Percentiles rank a stretch among this genome's conserved stretches.
These are phyloP conservation scores for Auriscalpium microsporum DNA, from an alignment of 768 basidiomycete genomes.

Conservation along the genomic window DNA sequence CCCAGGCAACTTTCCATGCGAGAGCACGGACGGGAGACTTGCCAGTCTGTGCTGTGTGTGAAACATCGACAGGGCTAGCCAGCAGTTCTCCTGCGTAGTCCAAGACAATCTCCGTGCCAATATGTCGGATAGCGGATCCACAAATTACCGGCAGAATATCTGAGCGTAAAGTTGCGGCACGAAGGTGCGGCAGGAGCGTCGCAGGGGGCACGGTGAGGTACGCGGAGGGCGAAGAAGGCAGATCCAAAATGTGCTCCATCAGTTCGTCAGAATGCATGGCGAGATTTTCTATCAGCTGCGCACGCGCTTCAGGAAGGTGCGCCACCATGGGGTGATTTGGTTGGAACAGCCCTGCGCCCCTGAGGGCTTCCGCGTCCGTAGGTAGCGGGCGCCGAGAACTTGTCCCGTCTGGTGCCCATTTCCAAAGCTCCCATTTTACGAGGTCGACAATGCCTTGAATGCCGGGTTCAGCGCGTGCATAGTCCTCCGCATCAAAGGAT, in stretches of 20 bases:
- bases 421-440: constrained; percentile 78
- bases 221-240: constrained; percentile 48
- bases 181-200: constrained; percentile 54
- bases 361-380: constrained; percentile 35
- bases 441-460: constrained; percentile 80
- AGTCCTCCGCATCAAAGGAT: constrained; percentile 61
- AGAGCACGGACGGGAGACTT: constrained; percentile 52
- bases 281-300: constrained; percentile 65
- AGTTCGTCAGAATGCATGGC: constrained; percentile 75
- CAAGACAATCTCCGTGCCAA: constrained; percentile 76
- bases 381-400: constrained; percentile 41
- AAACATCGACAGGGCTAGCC: constrained; percentile 67
- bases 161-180: constrained; percentile 55
- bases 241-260: constrained; percentile 59
- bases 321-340: constrained; percentile 57
- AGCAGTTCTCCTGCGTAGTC: constrained; percentile 76
- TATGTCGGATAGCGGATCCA: constrained; percentile 72
- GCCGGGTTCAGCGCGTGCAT: constrained; percentile 69
- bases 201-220: constrained; percentile 53
- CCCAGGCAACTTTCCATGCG: constrained; percentile 89
- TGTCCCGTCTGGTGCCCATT: constrained; percentile 50
- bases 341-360: constrained; percentile 37
- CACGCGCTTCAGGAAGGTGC: constrained; percentile 59
- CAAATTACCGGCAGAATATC: constrained; percentile 73
- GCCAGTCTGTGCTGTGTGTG: constrained; percentile 33